Conservation (phyloP, 768 basidiomycete genomes). For the Calocybe cyanea region DNA sequence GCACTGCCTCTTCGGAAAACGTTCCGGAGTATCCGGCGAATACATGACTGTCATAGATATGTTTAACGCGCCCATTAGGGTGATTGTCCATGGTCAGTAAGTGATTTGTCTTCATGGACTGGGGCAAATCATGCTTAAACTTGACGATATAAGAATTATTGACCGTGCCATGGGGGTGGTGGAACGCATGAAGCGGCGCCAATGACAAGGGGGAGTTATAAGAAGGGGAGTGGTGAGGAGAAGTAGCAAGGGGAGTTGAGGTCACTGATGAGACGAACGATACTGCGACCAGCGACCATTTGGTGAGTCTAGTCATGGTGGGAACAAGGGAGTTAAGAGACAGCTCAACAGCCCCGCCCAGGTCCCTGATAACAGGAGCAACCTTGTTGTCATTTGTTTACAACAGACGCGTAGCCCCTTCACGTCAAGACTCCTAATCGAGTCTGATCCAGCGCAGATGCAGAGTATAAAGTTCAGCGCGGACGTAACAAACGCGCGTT, state of each 20-base stretch:
- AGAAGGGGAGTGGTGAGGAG: slow-evolving; percentile 25
- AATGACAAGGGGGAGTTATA: slow-evolving; percentile 43
- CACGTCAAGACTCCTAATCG: slow-evolving; percentile 10
- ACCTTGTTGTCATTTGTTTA: slow-evolving; percentile 33
- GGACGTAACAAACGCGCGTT: too few species aligned
- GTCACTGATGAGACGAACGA: slow-evolving; percentile 32
- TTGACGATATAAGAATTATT: slow-evolving; percentile 95
- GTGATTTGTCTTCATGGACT: slow-evolving; percentile 65
- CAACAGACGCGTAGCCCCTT: slow-evolving; percentile 13
- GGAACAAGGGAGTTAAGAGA: slow-evolving; percentile 23
- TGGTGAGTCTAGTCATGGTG: slow-evolving; percentile 41
- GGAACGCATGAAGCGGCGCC: slow-evolving; percentile 56
- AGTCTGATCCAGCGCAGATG: too few species aligned
- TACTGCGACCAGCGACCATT: slow-evolving; percentile 41
- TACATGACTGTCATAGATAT: slow-evolving; percentile 68
- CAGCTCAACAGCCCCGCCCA: slow-evolving; percentile 9
- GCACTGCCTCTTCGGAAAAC: slow-evolving; percentile 67
- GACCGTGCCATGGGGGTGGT: slow-evolving; percentile 68
- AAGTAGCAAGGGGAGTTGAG: slow-evolving; percentile 51
- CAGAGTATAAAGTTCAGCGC: too few species aligned
- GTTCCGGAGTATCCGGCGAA: slow-evolving; percentile 78
- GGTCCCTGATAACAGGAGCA: slow-evolving; percentile 21
- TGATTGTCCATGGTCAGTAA: slow-evolving; percentile 59
- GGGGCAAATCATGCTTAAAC: slow-evolving; percentile 67
- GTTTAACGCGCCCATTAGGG: slow-evolving; percentile 52